Base-by-base conservation (phyloP, 805 yeast species). In the Kregervanrija fluxuum region DNA sequence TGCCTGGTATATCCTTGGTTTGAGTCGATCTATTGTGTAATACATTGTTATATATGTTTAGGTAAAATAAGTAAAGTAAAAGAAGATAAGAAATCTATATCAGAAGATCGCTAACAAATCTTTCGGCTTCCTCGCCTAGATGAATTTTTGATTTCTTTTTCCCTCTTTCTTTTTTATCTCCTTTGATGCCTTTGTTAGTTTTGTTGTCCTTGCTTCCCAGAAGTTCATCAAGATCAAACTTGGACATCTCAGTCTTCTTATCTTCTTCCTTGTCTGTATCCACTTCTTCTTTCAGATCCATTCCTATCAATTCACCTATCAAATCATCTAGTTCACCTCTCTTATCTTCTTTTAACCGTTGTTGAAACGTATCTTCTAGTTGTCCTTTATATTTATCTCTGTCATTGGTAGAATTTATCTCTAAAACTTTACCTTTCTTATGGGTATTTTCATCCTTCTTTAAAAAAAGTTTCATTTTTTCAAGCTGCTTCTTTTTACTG, bases 401-500 rank as follows among this genome's bases (percentile, higher is more conserved):
- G 28, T 53, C 57, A 3, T 34, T n/a, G 5, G 38, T 30, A 2
- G 51, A 38, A 11, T 49, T 22, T 4, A 54, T 15, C 13, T 54
- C 51, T 9, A 51, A 17, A 2, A 49, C 48, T 22, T 49, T 45
- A 4, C 39, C 43, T 3, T 15, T 16, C 14, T 11, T 12, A 3
- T 10, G 15, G 8, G 28, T 46, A 22, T 37, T 37, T 17, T 13
- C 33, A 14, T 31, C 41, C 39, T 15, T 38, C 30, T 15, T 35
- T 38, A 33, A 35, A 30, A 34, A 37, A 8, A 15, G 32, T 35
- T 42, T 48, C 44, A 49, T 35, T 6, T 41, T 33, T 8, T 47
- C 51, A 8, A 54, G 35, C 35, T 46, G 37, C 16, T 50, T 50
- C 37, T 45, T 40, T 33, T 54, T 57, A 13, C 43, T 46, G 3